These are phyloP conservation scores for Pyrus communis DNA, from an alignment of 306 rosid species.

Conservation along the genomic window DNA sequence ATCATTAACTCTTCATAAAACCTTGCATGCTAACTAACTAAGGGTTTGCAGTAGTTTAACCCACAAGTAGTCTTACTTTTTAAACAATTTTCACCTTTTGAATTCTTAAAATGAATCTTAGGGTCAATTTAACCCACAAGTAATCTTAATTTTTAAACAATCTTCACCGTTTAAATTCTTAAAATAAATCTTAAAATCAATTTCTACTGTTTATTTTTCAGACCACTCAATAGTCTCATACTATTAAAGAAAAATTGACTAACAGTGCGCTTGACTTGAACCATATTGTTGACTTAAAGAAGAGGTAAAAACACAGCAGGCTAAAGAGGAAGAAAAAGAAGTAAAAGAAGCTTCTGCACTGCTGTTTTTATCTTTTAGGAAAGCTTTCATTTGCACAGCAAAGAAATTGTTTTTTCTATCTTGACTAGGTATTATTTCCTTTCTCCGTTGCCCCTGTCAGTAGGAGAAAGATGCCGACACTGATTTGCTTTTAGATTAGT, in stretches of 20 bases:
- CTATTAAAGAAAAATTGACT: neutral
- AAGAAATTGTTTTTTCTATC: neutral
- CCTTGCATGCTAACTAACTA: neutral
- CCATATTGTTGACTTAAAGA: slow-evolving; percentile 10
- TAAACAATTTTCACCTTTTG: neutral
- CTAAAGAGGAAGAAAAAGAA: neutral
- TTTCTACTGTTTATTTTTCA: too few relatives aligned
- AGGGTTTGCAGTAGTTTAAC: too few relatives aligned
- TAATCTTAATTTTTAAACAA: too few relatives aligned
- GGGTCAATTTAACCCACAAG: neutral
- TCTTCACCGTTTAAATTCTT: neutral
- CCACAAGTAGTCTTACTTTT: too few relatives aligned
- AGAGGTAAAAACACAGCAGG: neutral
- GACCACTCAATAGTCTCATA: too few relatives aligned
- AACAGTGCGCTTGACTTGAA: neutral
- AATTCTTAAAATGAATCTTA: neutral
- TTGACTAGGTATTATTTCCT: neutral
- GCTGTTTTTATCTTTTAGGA: neutral
- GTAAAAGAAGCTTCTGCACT: neutral
- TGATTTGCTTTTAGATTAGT: neutral
- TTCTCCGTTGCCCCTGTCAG: neutral
- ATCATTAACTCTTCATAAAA: neutral
- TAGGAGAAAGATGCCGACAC: slow-evolving; percentile 23
- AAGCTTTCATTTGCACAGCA: neutral
- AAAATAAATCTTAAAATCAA: too few relatives aligned